A percentile compares a stretch with the other conserved stretches of the same genome.
These are phyloP conservation scores for Trametes villosa DNA, from an alignment of 768 basidiomycete genomes.

Conservation along the genomic window DNA sequence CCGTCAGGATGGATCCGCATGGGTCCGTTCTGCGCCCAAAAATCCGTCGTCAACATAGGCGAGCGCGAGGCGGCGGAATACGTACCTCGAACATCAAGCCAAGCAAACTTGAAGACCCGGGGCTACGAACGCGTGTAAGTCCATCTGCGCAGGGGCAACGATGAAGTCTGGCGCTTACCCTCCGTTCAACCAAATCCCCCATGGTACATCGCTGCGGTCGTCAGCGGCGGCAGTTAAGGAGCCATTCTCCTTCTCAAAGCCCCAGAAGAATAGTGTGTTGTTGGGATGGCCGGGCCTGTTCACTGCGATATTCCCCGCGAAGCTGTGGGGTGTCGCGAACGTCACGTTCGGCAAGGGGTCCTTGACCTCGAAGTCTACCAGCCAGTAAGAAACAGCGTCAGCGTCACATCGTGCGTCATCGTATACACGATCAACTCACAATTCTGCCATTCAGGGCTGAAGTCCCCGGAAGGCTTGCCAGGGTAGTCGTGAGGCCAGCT, in stretches of 20 bases:
- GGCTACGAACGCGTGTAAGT: no score
- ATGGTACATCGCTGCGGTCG: slow-evolving; percentile 33
- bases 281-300: slow-evolving; percentile 38
- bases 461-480: slow-evolving; percentile 42
- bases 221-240: slow-evolving; percentile 37
- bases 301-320: slow-evolving; percentile 41
- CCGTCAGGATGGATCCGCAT: slow-evolving; percentile 59
- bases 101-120: slow-evolving; percentile 68
- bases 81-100: slow-evolving; percentile 62
- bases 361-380: slow-evolving; percentile 43
- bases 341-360: slow-evolving; percentile 39
- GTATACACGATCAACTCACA: slow-evolving; percentile 37
- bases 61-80: neutral
- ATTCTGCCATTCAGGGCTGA: slow-evolving; percentile 38
- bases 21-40: slow-evolving; percentile 61
- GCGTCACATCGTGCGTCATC: no score
- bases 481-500: slow-evolving; percentile 48
- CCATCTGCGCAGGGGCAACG: no score
- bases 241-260: slow-evolving; percentile 41
- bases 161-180: no score
- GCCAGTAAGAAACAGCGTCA: no score
- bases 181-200: slow-evolving; percentile 45
- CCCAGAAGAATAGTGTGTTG: slow-evolving; percentile 46
- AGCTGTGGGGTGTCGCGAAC: slow-evolving; percentile 37
- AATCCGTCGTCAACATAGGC: neutral